Base-by-base conservation (phyloP, 2,329 filamentous ascomycete species). In the Aciculosporium take region DNA sequence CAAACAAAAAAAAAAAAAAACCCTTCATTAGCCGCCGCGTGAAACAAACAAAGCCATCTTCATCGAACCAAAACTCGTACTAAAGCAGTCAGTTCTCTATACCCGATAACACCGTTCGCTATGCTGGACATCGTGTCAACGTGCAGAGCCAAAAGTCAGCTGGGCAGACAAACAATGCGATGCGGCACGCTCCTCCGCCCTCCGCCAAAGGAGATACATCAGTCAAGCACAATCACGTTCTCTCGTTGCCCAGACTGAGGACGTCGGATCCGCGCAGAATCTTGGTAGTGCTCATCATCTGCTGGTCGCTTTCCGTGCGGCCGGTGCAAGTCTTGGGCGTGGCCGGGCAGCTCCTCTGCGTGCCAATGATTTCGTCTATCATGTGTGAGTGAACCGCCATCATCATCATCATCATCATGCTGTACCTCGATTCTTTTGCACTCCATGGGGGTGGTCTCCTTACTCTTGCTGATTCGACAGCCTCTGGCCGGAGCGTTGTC, bases 161-260 rank as follows among this genome's bases (percentile, higher is more conserved):
- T 25, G 35, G 25, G 24, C 24, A 44, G 32, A 24, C 28, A 35
- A 24, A 7, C 15, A 25, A 29, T 24, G 24, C 23, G 30, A n/a
- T n/a, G n/a, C n/a, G n/a, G n/a, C n/a, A n/a, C n/a, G n/a, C n/a
- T n/a, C n/a, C n/a, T n/a, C 30, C 23, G 12, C 20, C 20, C 34
- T 36, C 31, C 4, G 39, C 24, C 23, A 40, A 42, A 24, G n/a
- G 25, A 25, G 29, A 29, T n/a, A n/a, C n/a, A n/a, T 56, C 40
- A 59, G 32, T 59, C 56, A 30, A 59, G 53, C 30, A 59, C 54
- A 45, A 59, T 56, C 30, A 59, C 49, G 29, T 58, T 46, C 24
- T 55, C 56, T 9, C 47, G 48, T 37, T 45, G 49, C 21, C 46
- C 49, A 12, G 48, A 46, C 39, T 50, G 51, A 17, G 41, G 13